These are phyloP conservation scores for Entonaema liquescens DNA, from an alignment of 495 filamentous ascomycete genomes.

Conservation along the genomic window DNA sequence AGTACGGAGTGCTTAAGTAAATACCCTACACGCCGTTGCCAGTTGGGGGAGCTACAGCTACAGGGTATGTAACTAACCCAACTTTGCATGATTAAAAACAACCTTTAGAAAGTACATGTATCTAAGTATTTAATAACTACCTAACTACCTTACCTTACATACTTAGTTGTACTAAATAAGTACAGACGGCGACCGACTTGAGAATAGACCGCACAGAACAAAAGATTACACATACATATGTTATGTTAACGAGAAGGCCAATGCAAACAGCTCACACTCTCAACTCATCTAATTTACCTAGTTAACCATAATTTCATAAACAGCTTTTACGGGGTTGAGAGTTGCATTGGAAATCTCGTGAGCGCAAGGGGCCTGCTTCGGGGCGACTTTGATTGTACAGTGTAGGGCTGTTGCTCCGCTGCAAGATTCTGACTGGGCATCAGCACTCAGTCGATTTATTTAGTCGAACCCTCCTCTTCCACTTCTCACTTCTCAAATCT, in stretches of 20 bases:
- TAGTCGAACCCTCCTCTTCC: neutral
- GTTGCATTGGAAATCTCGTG: neutral
- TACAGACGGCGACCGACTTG: neutral
- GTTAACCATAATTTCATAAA: neutral
- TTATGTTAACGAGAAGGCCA: neutral
- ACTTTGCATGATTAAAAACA: constrained; percentile 6
- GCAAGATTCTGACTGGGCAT: constrained; percentile 34
- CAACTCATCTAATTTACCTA: neutral
- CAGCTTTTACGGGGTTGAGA: neutral
- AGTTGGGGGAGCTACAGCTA: constrained; percentile 17
- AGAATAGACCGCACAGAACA: neutral
- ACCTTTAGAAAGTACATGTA: neutral
- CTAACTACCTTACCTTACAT: neutral
- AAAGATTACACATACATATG: neutral
- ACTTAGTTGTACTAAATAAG: neutral
- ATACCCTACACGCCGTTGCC: constrained; percentile 15
- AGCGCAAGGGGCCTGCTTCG: neutral
- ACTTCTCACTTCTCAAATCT: too few species aligned
- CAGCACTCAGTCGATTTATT: constrained; percentile 8
- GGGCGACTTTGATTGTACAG: constrained; percentile 12
- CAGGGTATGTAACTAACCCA: constrained; percentile 6
- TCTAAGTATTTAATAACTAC: neutral
- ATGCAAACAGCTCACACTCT: neutral
- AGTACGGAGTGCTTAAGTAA: constrained; percentile 27
- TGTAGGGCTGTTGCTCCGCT: constrained; percentile 33